These are phyloP conservation scores for Calonectria crousiana DNA, from an alignment of 2,329 filamentous ascomycete species.

Conservation along the genomic window DNA sequence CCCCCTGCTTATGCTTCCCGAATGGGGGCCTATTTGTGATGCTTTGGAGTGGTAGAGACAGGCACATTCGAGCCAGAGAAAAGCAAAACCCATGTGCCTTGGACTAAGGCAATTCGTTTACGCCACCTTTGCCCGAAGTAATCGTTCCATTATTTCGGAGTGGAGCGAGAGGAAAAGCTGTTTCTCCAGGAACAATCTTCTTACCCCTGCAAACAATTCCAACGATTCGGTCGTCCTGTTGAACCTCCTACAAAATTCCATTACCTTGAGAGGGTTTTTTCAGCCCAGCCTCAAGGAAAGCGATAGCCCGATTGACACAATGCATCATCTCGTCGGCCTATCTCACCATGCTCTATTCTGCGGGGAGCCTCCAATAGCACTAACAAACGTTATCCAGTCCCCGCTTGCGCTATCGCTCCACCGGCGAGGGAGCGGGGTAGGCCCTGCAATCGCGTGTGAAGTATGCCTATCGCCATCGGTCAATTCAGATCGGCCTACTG, in stretches of 20 bases:
- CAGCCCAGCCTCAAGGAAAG: neutral
- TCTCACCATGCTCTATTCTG: neutral
- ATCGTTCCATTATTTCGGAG: neutral
- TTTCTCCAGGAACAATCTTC: neutral
- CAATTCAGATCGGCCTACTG: neutral
- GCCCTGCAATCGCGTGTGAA: neutral
- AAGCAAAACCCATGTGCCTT: neutral
- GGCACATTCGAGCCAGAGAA: neutral
- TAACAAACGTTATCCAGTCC: slow-evolving; percentile 1
- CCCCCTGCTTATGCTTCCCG: neutral
- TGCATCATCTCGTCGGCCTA: slow-evolving; percentile 1
- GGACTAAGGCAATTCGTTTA: neutral
- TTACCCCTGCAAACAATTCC: neutral
- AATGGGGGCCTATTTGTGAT: neutral
- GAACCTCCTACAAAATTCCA: neutral
- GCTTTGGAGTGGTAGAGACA: neutral
- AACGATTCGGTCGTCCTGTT: neutral
- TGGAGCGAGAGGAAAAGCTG: neutral
- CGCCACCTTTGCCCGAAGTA: neutral
- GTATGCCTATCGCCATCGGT: slow-evolving; percentile 7
- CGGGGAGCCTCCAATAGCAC: neutral
- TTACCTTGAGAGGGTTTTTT: neutral
- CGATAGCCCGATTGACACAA: neutral
- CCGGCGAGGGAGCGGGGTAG: neutral
- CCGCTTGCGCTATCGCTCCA: neutral